Conservation (phyloP, 2,329 filamentous ascomycete genomes). For the Botrytis cinerea region DNA sequence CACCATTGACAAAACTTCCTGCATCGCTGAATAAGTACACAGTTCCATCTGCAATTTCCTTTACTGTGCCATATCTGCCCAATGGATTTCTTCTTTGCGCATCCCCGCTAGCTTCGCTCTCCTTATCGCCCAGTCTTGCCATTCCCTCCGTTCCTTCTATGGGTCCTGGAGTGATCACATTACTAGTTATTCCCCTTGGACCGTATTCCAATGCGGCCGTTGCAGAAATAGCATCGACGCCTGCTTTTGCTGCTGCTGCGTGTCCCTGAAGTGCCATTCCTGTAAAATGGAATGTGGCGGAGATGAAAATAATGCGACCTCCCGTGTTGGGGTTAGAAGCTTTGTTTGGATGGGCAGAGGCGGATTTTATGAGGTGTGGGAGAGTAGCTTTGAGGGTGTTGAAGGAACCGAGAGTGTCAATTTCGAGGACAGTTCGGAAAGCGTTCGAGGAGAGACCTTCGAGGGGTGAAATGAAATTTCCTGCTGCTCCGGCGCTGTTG, state of each 20-base stretch:
- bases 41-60: constrained; percentile 90
- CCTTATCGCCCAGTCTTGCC: constrained; percentile 54
- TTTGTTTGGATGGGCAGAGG: constrained; percentile 56
- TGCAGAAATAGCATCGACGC: constrained; percentile 80
- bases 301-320: constrained; percentile 86
- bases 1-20: constrained; percentile 83
- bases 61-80: constrained; percentile 75
- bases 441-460: constrained; percentile 81
- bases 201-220: constrained; percentile 87
- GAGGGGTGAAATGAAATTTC: constrained; percentile 91
- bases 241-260: constrained; percentile 88
- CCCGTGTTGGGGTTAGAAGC: constrained; percentile 62
- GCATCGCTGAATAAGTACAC: constrained; percentile 86
- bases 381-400: constrained; percentile 93
- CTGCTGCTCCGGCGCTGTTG: constrained; percentile 81
- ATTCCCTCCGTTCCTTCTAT: constrained; percentile 81
- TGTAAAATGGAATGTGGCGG: constrained; percentile 87
- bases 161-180: constrained; percentile 82
- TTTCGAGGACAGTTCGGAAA: constrained; percentile 94
- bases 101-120: constrained; percentile 31
- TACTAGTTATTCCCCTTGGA: constrained; percentile 81
- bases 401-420: constrained; percentile 90
- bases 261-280: constrained; percentile 85
- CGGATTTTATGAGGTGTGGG: constrained; percentile 77
- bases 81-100: constrained; percentile 60